phyloP scores from a whole-genome alignment of 805 yeast species.

The Saturnispora dispora region DNA sequence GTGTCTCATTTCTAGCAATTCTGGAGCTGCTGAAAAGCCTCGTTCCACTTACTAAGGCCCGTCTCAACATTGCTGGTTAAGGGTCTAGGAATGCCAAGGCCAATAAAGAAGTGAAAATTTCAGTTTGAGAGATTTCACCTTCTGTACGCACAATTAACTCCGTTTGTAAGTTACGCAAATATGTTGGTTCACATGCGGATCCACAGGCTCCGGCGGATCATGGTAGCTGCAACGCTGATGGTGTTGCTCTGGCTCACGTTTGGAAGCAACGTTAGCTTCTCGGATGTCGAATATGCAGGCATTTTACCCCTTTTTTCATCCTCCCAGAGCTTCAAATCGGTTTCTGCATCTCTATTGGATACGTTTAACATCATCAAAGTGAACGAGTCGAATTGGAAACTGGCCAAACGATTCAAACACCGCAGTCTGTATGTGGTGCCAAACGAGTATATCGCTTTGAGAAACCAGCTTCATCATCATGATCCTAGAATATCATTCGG shows the following conservation, averaged over 20 bases:
- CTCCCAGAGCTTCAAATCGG: background rate
- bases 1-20: background rate
- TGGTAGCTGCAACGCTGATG: background rate
- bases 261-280: background rate
- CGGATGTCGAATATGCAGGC: background rate
- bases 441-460: background rate
- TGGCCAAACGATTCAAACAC: background rate
- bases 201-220: background rate
- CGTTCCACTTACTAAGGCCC: background rate
- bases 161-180: background rate
- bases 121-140: background rate
- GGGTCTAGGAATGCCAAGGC: background rate
- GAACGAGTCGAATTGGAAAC: constrained; percentile 1
- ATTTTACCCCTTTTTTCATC: background rate
- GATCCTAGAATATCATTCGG: constrained; percentile 7
- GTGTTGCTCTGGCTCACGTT: background rate
- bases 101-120: background rate
- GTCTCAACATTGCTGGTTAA: background rate
- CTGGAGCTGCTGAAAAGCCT: constrained; percentile 1
- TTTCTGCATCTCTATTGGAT: background rate
- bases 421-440: background rate
- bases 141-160: background rate
- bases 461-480: constrained; percentile 5
- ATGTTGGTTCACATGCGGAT: background rate
- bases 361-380: background rate